phyloP scores from a whole-genome alignment of 805 yeast genomes.

The Lachancea dasiensis region DNA sequence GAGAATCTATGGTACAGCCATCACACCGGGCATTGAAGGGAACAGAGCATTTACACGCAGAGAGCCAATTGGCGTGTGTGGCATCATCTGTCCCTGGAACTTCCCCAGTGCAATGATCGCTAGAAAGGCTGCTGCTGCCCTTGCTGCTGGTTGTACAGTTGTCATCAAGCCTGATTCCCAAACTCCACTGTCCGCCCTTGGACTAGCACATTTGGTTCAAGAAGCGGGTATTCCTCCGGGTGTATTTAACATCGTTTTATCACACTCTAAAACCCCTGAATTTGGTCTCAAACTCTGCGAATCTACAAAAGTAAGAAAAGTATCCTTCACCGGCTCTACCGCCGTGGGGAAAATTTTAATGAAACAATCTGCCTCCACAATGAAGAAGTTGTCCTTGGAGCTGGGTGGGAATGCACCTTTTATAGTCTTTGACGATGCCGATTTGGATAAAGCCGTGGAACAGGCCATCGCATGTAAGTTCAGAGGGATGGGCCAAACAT shows the following conservation, averaged over 20 bases:
- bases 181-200: constrained; percentile 56
- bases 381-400: constrained; percentile 58
- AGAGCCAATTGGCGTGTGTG: constrained; percentile 61
- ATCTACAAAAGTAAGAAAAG: constrained; percentile 44
- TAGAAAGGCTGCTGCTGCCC: constrained; percentile 57
- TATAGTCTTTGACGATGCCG: constrained; percentile 55
- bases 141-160: constrained; percentile 60
- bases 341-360: constrained; percentile 54
- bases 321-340: constrained; percentile 63
- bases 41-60: constrained; percentile 49
- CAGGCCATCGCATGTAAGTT: constrained; percentile 51
- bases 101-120: constrained; percentile 66
- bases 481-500: constrained; percentile 59
- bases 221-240: constrained; percentile 60
- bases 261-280: constrained; percentile 46
- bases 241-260: constrained; percentile 45
- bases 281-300: constrained; percentile 48
- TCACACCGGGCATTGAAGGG: constrained; percentile 46
- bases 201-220: constrained; percentile 48
- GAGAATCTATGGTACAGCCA: constrained; percentile 49
- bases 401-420: constrained; percentile 67
- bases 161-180: constrained; percentile 57
- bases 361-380: constrained; percentile 49
- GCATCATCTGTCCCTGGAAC: constrained; percentile 61
- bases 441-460: constrained; percentile 49